Evolutionary conservation across 2,329 filamentous ascomycete genomes (phyloP), one percentile per base, ranked within the genome.

Genomic region (Fusarium papillatum): DNA sequence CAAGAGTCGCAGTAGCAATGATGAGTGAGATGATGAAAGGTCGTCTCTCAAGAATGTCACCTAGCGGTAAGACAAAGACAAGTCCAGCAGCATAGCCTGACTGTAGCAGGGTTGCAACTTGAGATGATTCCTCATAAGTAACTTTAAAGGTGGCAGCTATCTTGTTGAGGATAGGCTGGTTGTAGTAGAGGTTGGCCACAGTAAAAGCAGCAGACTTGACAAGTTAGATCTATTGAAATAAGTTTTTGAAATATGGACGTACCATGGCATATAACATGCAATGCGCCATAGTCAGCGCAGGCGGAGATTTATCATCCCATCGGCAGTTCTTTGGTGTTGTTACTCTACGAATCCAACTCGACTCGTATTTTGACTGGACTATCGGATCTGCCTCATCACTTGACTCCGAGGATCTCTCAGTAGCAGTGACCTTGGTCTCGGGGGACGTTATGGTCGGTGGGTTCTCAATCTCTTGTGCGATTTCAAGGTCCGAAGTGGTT

Each of bases 171-270:
- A 96, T 94, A 0, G 95, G 94, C 78, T 96, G 94, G 70, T 90
- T 94, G 83, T 96, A 95, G 84, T 96, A 96, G 5, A 96, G 86
- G 77, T 96, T 96, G 22, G 94, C 94, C 9, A 96, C 94, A 1
- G 93, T 95, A 76, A 95, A 92, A 6, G 92, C 89, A 0, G 86
- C 85, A 4, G 89, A 84, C 89, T 90, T 41, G 26, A 2, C 36
- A 38, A 7, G 29, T 55, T 68, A 38, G 29, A 22, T 8, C 43
- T 22, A 24, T 24, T 5, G 2, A 22, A 19, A 26, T 29, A 1
- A n/a, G 10, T 29, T 14, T 4, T n/a, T 41, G 24, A 13, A 7
- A 17, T 7, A 16, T n/a, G 2, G 19, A 78, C 84, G 74, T 76
- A 89, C 93, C 78, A 93, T 88, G 1, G 89, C 92, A 73, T 95